A percentile compares a stretch with the other conserved stretches of the same genome.
Conservation (phyloP, 306 rosid species). For the Cercis canadensis region DNA sequence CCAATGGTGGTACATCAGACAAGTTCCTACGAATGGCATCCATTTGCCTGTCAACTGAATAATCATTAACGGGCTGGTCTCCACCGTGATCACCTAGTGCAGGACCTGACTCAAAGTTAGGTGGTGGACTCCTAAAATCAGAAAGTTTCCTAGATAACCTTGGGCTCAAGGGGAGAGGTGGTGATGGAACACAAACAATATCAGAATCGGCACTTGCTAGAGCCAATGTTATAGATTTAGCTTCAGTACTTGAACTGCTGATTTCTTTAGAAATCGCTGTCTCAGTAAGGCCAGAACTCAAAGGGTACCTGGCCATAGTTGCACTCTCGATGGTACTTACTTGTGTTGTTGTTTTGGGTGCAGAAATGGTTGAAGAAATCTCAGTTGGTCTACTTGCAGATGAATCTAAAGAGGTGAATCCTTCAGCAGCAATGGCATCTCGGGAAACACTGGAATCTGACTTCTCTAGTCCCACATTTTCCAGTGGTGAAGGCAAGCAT, state of each 20-base stretch:
- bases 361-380: slow-evolving; percentile 49
- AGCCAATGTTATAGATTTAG: slow-evolving; percentile 59
- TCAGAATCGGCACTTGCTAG: slow-evolving; percentile 69
- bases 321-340: slow-evolving; percentile 58
- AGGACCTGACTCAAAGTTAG: slow-evolving; percentile 53
- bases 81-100: slow-evolving; percentile 62
- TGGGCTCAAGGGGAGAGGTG: slow-evolving; percentile 89
- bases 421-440: slow-evolving; percentile 66
- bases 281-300: slow-evolving; percentile 65
- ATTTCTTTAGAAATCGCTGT: slow-evolving; percentile 51
- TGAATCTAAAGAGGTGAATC: slow-evolving; percentile 54
- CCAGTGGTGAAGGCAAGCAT: slow-evolving; percentile 91
- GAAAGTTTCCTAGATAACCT: slow-evolving; percentile 79
- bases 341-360: slow-evolving; percentile 59
- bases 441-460: slow-evolving; percentile 70
- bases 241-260: slow-evolving; percentile 59
- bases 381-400: slow-evolving; percentile 66
- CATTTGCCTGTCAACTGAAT: slow-evolving; percentile 76
- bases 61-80: slow-evolving; percentile 68
- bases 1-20: slow-evolving; percentile 59
- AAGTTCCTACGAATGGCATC: slow-evolving; percentile 59
- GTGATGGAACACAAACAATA: slow-evolving; percentile 65
- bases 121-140: slow-evolving; percentile 74
- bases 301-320: slow-evolving; percentile 59
- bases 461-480: slow-evolving; percentile 71